phyloP scores from a whole-genome alignment of 257 asterid genomes.

The Penstemon eatonii region DNA sequence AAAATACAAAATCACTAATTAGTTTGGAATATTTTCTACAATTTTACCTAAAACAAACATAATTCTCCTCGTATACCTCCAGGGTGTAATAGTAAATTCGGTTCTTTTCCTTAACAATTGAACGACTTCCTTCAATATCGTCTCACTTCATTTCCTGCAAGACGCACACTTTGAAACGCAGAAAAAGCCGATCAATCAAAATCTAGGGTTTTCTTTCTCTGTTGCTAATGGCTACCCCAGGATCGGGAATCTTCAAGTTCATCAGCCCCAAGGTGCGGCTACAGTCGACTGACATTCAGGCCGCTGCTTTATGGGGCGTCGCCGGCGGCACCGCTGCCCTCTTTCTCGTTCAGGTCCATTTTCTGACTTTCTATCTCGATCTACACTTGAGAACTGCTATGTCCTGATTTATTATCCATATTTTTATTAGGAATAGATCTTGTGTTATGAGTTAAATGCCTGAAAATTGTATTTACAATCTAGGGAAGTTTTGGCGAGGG shows the following conservation, averaged over 20 bases:
- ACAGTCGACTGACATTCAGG: slow-evolving; percentile 54
- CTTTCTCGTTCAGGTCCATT: slow-evolving; percentile 36
- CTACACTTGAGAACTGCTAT: no score
- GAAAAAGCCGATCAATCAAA: slow-evolving; percentile 1
- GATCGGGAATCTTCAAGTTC: slow-evolving; percentile 50
- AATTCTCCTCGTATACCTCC: no score
- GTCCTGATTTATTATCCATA: no score
- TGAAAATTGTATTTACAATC: no score
- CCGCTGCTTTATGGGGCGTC: slow-evolving; percentile 79
- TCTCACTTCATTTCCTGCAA: slow-evolving; percentile 8
- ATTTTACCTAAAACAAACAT: no score
- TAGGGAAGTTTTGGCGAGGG: no score
- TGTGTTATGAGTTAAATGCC: no score
- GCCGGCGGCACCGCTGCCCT: slow-evolving; percentile 67
- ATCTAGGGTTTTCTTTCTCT: slow-evolving; percentile 36
- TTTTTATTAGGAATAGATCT: no score
- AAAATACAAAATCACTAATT: no score
- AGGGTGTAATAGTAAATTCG: slow-evolving; percentile 5
- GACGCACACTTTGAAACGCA: background rate
- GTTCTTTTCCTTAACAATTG: background rate
- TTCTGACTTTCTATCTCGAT: background rate
- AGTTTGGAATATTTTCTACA: no score
- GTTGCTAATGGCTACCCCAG: slow-evolving; percentile 50
- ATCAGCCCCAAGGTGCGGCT: slow-evolving; percentile 46
- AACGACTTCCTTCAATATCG: background rate